Conservation (phyloP, 2,329 filamentous ascomycete species). For the Colletotrichum caudatum region DNA sequence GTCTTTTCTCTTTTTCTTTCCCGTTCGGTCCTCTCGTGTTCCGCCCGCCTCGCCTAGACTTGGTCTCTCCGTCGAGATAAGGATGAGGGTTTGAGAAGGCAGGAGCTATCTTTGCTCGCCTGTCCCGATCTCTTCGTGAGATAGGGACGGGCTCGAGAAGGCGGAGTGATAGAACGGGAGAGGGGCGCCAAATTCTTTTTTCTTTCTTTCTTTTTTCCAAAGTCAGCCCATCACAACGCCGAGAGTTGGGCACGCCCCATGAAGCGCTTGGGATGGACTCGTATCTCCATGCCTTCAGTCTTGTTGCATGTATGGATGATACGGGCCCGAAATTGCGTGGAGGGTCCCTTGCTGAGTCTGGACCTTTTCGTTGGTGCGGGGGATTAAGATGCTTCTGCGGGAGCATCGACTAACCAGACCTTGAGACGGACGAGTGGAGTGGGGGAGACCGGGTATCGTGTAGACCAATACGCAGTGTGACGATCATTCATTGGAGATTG, state of each 20-base stretch:
- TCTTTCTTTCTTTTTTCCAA: constrained; percentile 35
- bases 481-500: not conserved
- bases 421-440: not conserved
- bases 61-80: constrained; percentile 35
- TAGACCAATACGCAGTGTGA: not conserved
- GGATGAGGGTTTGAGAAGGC: constrained; percentile 34
- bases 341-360: constrained; percentile 42
- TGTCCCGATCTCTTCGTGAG: constrained; percentile 32
- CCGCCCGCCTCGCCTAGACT: constrained; percentile 31
- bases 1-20: constrained; percentile 4
- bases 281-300: not conserved
- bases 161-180: constrained; percentile 14
- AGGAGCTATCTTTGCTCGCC: constrained; percentile 23
- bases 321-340: constrained; percentile 39
- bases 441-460: too few relatives aligned
- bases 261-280: constrained; percentile 44
- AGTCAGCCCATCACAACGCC: constrained; percentile 51
- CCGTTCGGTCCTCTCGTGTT: not conserved
- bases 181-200: constrained; percentile 14
- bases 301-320: not conserved
- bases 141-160: constrained; percentile 27
- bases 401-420: constrained; percentile 44
- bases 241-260: constrained; percentile 50
- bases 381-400: constrained; percentile 31
- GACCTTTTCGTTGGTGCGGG: constrained; percentile 43